Evolutionary conservation across 116 monocot genomes (phyloP).

Genomic region (Posidonia oceanica): DNA sequence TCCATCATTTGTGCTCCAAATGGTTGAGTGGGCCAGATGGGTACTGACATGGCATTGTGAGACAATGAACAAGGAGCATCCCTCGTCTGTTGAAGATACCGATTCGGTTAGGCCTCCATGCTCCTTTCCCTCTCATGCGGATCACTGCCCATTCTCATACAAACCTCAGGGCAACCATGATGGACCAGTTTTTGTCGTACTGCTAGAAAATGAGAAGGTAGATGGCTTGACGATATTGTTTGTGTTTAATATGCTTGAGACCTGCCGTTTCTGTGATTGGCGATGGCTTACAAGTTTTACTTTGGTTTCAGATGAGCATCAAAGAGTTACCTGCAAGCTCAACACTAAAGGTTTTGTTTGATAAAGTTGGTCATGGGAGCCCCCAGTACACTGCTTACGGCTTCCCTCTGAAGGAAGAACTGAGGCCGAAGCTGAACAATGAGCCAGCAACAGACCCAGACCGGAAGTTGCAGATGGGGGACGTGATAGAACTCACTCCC

Average conservation of each 20-base stretch:
- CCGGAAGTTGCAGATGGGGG: constrained; percentile 73
- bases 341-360: constrained; percentile 54
- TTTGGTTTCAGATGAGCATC: constrained; percentile 60
- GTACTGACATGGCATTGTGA: constrained; percentile 79
- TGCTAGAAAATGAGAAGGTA: constrained; percentile 93
- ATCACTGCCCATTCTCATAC: constrained; percentile 61
- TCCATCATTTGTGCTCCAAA: constrained; percentile 65
- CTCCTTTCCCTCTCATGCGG: constrained; percentile 58
- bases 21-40: constrained; percentile 98
- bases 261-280: too few species aligned
- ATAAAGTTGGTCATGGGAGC: constrained; percentile 40
- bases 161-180: constrained; percentile 22
- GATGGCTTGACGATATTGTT: neutral
- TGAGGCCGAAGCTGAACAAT: constrained; percentile 69
- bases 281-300: neutral
- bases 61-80: constrained; percentile 27
- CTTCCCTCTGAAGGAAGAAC: constrained; percentile 62
- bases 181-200: constrained; percentile 70
- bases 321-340: constrained; percentile 71
- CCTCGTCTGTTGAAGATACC: constrained; percentile 7
- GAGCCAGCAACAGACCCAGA: constrained; percentile 38
- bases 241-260: neutral
- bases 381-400: constrained; percentile 27
- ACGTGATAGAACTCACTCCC: constrained; percentile 70
- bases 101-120: constrained; percentile 35